These are phyloP conservation scores for Trichophyton equinum DNA, from an alignment of 2,329 filamentous ascomycete genomes.

Conservation along the genomic window DNA sequence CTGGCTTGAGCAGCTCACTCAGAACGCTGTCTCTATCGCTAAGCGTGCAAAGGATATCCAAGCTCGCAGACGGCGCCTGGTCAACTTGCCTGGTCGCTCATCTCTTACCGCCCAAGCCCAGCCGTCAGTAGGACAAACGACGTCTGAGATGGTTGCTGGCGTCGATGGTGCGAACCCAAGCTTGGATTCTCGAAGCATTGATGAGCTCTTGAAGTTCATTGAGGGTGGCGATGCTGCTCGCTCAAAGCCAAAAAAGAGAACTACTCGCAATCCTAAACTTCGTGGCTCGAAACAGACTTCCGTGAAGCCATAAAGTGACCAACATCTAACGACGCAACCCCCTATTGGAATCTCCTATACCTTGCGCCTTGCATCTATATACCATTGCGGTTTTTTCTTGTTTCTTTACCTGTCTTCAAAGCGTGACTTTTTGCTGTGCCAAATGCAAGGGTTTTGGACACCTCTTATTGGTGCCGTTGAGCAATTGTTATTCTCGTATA, in stretches of 20 bases:
- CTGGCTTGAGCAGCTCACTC: slow-evolving; percentile 91
- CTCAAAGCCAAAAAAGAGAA: slow-evolving; percentile 35
- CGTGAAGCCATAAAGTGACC: slow-evolving; percentile 14
- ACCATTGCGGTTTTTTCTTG: not conserved
- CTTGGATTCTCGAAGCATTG: slow-evolving; percentile 71
- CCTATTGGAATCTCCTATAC: not conserved
- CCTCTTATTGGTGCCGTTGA: not conserved
- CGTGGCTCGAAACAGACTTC: slow-evolving; percentile 31
- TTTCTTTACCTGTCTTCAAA: not conserved
- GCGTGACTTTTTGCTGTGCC: not conserved
- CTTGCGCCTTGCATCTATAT: not conserved
- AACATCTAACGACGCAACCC: not conserved
- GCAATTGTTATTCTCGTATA: not conserved
- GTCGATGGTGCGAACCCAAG: slow-evolving; percentile 28
- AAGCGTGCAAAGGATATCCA: slow-evolving; percentile 85
- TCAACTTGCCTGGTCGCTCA: slow-evolving; percentile 53
- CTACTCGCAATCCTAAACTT: slow-evolving; percentile 33
- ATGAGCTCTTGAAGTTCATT: slow-evolving; percentile 88
- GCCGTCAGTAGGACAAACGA: slow-evolving; percentile 50
- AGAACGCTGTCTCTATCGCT: slow-evolving; percentile 86
- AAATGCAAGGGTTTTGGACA: not conserved
- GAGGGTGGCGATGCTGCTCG: slow-evolving; percentile 50
- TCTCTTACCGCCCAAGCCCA: slow-evolving; percentile 48
- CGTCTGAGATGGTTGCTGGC: slow-evolving; percentile 34
- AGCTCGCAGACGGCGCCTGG: slow-evolving; percentile 57